Percentiles rank a stretch among this genome's conserved stretches.
Conservation (phyloP, 768 basidiomycete genomes). For the Tephrocybe sp. region DNA sequence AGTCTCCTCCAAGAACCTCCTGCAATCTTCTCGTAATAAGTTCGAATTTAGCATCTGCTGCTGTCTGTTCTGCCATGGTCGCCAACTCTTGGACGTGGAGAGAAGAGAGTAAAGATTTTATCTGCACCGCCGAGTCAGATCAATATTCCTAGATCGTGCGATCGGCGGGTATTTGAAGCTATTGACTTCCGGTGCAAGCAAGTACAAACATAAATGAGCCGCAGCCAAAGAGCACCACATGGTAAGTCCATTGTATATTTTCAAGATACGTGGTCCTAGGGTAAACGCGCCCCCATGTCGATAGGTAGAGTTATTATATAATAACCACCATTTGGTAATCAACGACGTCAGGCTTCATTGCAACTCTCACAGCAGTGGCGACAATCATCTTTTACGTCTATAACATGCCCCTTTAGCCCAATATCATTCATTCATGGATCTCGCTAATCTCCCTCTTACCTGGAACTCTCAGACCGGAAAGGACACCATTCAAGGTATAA, state of each 20-base stretch:
- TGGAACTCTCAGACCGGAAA: slow-evolving; percentile 13
- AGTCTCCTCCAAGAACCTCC: slow-evolving; percentile 85
- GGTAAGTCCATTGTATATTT: too few relatives aligned
- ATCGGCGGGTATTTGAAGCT: background rate
- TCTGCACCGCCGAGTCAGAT: slow-evolving; percentile 3
- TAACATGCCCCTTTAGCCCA: too few relatives aligned
- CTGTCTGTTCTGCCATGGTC: slow-evolving; percentile 14
- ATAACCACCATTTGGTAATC: too few relatives aligned
- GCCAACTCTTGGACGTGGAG: background rate
- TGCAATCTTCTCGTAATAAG: slow-evolving; percentile 84
- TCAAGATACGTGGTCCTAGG: too few relatives aligned
- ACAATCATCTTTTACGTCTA: too few relatives aligned
- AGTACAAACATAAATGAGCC: background rate
- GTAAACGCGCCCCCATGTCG: too few relatives aligned
- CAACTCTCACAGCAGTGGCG: too few relatives aligned
- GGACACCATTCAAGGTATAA: slow-evolving; percentile 13
- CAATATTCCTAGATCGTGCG: background rate
- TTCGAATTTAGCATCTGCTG: slow-evolving; percentile 58
- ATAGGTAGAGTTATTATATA: too few relatives aligned
- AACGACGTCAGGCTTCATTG: too few relatives aligned
- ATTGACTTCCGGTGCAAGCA: slow-evolving; percentile 2
- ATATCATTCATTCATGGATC: too few relatives aligned
- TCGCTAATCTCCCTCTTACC: background rate
- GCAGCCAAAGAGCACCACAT: too few relatives aligned
- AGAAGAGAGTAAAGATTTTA: background rate